Evolutionary conservation across 2,329 filamentous ascomycete genomes (phyloP).

Genomic region (Colletotrichum tanaceti): DNA sequence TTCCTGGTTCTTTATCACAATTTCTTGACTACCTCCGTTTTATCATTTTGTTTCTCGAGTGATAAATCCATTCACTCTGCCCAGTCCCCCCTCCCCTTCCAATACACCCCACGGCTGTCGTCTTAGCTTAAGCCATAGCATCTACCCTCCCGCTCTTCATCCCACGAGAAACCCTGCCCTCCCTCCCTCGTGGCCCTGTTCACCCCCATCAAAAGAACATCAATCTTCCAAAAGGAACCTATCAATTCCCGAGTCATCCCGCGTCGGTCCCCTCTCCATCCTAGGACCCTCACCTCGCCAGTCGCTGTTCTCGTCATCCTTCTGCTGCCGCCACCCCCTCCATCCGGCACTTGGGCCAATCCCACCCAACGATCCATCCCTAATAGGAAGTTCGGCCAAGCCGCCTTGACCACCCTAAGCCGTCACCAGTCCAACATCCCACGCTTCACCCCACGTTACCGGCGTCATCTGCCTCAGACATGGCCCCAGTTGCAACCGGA

Average conservation of each 20-base stretch:
- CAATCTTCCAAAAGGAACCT: constrained; percentile 31
- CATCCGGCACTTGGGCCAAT: constrained; percentile 35
- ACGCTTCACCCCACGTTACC: constrained; percentile 51
- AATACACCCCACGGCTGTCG: constrained; percentile 8
- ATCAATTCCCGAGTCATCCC: constrained; percentile 39
- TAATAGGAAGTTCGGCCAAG: constrained; percentile 42
- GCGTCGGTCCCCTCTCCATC: constrained; percentile 35
- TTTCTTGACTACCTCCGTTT: constrained; percentile 5
- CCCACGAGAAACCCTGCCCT: constrained; percentile 42
- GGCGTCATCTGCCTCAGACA: constrained; percentile 48
- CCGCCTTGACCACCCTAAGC: constrained; percentile 36
- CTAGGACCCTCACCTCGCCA: constrained; percentile 21
- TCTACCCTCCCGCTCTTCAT: constrained; percentile 35
- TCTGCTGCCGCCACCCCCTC: constrained; percentile 27
- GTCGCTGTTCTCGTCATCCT: constrained; percentile 16
- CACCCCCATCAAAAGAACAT: constrained; percentile 15
- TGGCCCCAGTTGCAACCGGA: constrained; percentile 63
- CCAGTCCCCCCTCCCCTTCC: background rate
- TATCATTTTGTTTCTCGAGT: constrained; percentile 21
- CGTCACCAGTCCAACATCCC: constrained; percentile 44
- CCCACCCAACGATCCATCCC: constrained; percentile 34
- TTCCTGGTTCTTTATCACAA: constrained; percentile 21
- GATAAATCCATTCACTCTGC: constrained; percentile 15
- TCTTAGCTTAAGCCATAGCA: constrained; percentile 18
- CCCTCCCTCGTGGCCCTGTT: constrained; percentile 13